Evolutionary conservation across 139 green algal species (phyloP), one percentile per base, ranked within the genome.

Genomic region (Chlorella sp.): DNA sequence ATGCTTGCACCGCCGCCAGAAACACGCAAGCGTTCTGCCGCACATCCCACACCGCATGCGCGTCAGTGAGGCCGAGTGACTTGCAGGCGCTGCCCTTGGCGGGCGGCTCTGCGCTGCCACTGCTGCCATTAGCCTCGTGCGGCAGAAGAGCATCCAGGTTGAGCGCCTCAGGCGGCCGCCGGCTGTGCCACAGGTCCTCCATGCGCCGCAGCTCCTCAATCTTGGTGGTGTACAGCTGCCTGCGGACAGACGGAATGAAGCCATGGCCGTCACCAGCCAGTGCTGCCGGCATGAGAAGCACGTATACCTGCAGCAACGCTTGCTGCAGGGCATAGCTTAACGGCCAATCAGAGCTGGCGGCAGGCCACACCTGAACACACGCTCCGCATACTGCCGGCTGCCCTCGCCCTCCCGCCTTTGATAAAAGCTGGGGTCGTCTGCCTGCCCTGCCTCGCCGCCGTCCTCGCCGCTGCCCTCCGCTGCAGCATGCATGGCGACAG

Each of bases 151-250:
- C 84, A 12, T 81, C 84, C 11, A 94, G 72, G 57, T 85, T 26
- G 32, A 98, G 88, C 0, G 95, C 87, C 17, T 47, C 90, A 18
- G 97, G 97, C 6, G 92, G 90, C 1, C 36, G 41, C 32, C 95
- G 87, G n/a, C 70, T 87, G 80, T 94, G 91, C 95, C 95, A 98
- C 51, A 98, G 79, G 41, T 96, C 91, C 91, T 98, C 90, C 67
- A 90, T 63, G 55, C 30, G 26, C 4, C 62, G 56, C 65, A 90
- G 76, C 15, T 76, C 39, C 60, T 93, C 95, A 51, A 91, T 83
- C n/a, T 88, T 71, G 23, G 30, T 74, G 67, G 25, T 13, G 32
- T 81, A 88, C 41, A 94, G 79, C 30, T 89, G 85, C 78, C 74
- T 81, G 74, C 47, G 74, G n/a, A 44, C 51, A 60, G 51, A 11